Evolutionary conservation across 2,329 filamentous ascomycete genomes (phyloP), one percentile per base, ranked within the genome.

Genomic region (Diaporthe australafricana): DNA sequence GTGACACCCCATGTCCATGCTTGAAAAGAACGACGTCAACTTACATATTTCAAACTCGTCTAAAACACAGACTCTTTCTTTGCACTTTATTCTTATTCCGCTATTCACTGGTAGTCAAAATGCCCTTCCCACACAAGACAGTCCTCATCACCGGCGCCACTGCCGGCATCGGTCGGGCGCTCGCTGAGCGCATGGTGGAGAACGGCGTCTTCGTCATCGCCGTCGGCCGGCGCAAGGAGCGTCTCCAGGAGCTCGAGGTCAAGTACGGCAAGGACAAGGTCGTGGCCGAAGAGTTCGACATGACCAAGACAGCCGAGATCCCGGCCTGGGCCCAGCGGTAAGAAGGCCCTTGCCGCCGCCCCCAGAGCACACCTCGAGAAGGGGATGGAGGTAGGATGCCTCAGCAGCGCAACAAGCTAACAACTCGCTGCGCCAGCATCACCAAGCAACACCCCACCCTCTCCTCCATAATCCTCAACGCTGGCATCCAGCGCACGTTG

Each of bases 381-480:
- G 25, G 12, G 7, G 11, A 35, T 57, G 27, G 32, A 20, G 56
- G 7, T 17, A 20, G 14, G 48, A 22, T 27, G 57, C n/a, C 38
- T 52, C 65, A 30, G 17, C 40, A 22, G 22, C 1, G 38, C 35
- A 52, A 71, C 30, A 12, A 30, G 35, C n/a, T 22, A 22, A 55
- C 47, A 42, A 16, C n/a, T 14, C 35, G 47, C 53, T 17, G 1
- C 14, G 0, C 11, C 40, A 84, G 82, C 14, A 81, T 84, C 68
- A 80, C 77, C 6, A 62, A 75, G 6, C 71, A 70, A 0, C 82
- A 88, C 76, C 86, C 88, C 0, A 80, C 84, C 35, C 84, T 91
- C 35, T 88, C 90, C 79, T 85, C 84, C 74, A 77, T 92, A 32
- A 78, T 91, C 69, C 80, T 91, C 65, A 91, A 90, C 77, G 86